Evolutionary conservation across 176 grass and related monocot genomes (phyloP).

Genomic region (Oryza nivara): DNA sequence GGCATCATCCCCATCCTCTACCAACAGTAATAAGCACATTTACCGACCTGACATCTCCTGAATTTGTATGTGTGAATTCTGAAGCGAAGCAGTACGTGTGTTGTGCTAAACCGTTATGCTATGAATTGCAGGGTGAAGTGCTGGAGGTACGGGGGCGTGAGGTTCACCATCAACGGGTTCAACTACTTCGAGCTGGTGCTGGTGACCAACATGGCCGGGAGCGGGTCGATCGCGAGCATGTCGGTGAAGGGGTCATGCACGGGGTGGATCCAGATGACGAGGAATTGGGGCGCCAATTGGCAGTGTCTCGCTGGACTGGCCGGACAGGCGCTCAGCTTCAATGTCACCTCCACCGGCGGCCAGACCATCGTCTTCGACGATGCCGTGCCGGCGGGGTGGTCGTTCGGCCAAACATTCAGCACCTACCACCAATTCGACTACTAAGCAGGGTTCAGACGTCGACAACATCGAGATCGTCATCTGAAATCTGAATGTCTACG

Average conservation of each 20-base stretch:
- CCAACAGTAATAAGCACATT: constrained; percentile 27
- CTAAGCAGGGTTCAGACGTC: background rate
- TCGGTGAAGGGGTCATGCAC: constrained; percentile 26
- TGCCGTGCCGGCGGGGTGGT: constrained; percentile 40
- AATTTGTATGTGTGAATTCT: no score
- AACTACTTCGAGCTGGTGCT: constrained; percentile 58
- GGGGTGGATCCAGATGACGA: constrained; percentile 37
- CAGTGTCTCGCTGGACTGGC: background rate
- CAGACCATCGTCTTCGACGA: constrained; percentile 43
- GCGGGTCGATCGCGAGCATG: constrained; percentile 38
- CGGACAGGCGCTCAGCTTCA: constrained; percentile 51
- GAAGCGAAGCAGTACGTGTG: no score
- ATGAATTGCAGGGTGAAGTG: constrained; percentile 33
- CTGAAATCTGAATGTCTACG: background rate
- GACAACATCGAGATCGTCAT: background rate
- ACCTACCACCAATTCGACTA: constrained; percentile 44
- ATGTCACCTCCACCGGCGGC: constrained; percentile 42
- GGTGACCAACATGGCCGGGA: constrained; percentile 50
- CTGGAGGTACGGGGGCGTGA: constrained; percentile 36
- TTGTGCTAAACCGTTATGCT: background rate
- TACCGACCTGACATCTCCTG: no score
- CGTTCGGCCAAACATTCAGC: constrained; percentile 56
- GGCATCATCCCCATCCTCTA: constrained; percentile 59
- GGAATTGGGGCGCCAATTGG: constrained; percentile 70
- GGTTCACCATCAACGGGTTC: constrained; percentile 50